These are phyloP conservation scores for Solanum commersonii DNA, from an alignment of 257 asterid genomes.

Conservation along the genomic window DNA sequence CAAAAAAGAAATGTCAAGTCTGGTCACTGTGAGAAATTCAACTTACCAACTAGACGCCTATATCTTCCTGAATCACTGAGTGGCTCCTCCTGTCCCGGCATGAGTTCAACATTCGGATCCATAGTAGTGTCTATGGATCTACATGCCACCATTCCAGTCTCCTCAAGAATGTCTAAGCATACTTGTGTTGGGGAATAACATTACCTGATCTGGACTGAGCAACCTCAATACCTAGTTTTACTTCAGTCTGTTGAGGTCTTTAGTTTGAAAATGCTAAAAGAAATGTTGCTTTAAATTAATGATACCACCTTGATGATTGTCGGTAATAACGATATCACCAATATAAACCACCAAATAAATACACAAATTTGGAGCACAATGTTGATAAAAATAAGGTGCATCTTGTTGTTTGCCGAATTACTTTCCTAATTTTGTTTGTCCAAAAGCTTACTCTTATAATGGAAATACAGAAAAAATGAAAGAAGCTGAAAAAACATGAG, in stretches of 20 bases:
- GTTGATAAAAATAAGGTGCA: not conserved
- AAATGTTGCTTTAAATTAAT: not conserved
- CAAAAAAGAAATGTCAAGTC: not conserved
- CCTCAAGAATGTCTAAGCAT: not conserved
- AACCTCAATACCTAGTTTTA: not conserved
- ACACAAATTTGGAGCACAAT: not conserved
- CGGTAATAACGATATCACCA: not conserved
- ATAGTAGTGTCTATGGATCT: not conserved
- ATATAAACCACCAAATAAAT: not conserved
- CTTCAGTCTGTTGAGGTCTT: not conserved
- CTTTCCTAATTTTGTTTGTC: not conserved
- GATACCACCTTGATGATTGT: not conserved
- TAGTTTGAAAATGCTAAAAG: not conserved
- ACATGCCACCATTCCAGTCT: not conserved
- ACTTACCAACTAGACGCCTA: not conserved
- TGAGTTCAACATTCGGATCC: not conserved
- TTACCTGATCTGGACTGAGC: not conserved
- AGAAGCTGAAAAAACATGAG: not conserved
- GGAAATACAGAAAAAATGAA: not conserved
- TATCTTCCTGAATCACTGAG: not conserved
- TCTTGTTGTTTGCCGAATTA: not conserved
- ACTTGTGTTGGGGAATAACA: not conserved
- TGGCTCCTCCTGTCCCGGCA: not conserved
- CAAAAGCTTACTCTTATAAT: not conserved
- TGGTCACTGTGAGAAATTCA: not conserved